A percentile compares a stretch with the other conserved stretches of the same genome.
Evolutionary conservation across 2,329 filamentous ascomycete genomes (phyloP).

Genomic region (Diaporthe humulicola): DNA sequence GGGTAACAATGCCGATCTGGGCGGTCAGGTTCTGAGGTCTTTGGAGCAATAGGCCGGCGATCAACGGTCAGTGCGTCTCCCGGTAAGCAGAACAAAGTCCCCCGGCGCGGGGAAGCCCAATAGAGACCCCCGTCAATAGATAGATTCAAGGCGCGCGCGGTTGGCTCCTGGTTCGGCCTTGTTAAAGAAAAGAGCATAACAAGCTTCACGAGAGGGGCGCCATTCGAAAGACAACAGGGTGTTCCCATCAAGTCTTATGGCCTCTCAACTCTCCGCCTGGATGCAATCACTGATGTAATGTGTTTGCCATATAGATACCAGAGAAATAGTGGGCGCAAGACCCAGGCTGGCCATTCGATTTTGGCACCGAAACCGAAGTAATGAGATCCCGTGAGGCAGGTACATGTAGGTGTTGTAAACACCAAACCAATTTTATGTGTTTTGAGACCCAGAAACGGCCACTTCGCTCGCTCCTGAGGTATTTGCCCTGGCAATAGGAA

Average conservation of each 20-base stretch:
- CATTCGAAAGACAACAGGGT: neutral
- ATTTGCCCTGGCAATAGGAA: too few species aligned
- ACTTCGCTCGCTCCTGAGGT: too few species aligned
- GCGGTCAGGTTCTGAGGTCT: neutral
- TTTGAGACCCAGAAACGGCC: too few species aligned
- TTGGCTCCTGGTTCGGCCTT: neutral
- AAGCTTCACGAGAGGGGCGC: neutral
- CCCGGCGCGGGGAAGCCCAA: constrained; percentile 6
- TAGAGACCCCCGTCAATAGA: neutral
- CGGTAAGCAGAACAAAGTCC: neutral
- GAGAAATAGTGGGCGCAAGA: neutral
- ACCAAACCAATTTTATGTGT: too few species aligned
- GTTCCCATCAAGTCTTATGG: neutral
- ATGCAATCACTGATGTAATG: too few species aligned
- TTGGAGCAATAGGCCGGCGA: neutral
- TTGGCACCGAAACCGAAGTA: too few species aligned
- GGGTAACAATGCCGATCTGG: neutral
- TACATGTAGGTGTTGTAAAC: too few species aligned
- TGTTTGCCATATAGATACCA: neutral
- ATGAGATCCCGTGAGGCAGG: too few species aligned
- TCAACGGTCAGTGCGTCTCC: constrained; percentile 13
- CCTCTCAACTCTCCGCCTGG: neutral
- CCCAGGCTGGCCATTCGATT: neutral
- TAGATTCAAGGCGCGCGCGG: neutral
- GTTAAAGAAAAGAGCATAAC: neutral